Percentiles rank a stretch among this genome's conserved stretches.
These are phyloP conservation scores for Aspergillus novoparasiticus DNA, from an alignment of 2,329 filamentous ascomycete genomes.

Conservation along the genomic window DNA sequence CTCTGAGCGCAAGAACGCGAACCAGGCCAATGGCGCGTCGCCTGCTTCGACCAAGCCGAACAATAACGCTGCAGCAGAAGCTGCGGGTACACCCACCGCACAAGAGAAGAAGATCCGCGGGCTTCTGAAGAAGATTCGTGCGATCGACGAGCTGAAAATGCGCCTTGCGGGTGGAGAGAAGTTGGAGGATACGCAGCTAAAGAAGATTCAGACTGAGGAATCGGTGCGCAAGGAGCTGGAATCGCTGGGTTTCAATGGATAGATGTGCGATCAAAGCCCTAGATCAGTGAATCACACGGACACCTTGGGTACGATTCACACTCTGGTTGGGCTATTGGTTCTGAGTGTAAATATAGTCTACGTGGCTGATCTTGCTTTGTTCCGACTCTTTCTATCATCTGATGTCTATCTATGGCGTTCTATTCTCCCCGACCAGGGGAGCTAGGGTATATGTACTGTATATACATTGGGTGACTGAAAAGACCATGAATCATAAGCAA, in stretches of 20 bases:
- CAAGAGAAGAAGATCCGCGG: slow-evolving; percentile 93
- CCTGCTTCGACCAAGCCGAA: slow-evolving; percentile 35
- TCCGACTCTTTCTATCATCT: slow-evolving; percentile 4
- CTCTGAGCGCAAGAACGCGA: slow-evolving; percentile 38
- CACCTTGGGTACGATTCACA: neutral
- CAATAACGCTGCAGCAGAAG: slow-evolving; percentile 26
- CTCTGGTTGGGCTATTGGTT: neutral
- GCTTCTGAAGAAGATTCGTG: slow-evolving; percentile 93
- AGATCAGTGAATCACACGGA: neutral
- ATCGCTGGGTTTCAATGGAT: slow-evolving; percentile 54
- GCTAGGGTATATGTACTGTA: slow-evolving; percentile 5
- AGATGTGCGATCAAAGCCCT: neutral
- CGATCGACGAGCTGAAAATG: slow-evolving; percentile 98
- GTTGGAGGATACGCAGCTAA: slow-evolving; percentile 95
- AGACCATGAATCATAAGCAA: neutral
- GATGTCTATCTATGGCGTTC: slow-evolving; percentile 4
- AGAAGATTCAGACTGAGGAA: slow-evolving; percentile 92
- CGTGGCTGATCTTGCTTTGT: neutral
- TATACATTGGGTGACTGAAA: slow-evolving; percentile 8
- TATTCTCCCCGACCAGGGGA: neutral
- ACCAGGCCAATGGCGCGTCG: slow-evolving; percentile 21
- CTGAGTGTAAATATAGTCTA: slow-evolving; percentile 9
- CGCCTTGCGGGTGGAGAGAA: slow-evolving; percentile 91
- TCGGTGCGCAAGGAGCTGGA: slow-evolving; percentile 82
- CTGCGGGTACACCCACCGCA: slow-evolving; percentile 55